Evolutionary conservation across 2,329 filamentous ascomycete genomes (phyloP), one percentile per base, ranked within the genome.

Genomic region (Fonsecaea erecta): DNA sequence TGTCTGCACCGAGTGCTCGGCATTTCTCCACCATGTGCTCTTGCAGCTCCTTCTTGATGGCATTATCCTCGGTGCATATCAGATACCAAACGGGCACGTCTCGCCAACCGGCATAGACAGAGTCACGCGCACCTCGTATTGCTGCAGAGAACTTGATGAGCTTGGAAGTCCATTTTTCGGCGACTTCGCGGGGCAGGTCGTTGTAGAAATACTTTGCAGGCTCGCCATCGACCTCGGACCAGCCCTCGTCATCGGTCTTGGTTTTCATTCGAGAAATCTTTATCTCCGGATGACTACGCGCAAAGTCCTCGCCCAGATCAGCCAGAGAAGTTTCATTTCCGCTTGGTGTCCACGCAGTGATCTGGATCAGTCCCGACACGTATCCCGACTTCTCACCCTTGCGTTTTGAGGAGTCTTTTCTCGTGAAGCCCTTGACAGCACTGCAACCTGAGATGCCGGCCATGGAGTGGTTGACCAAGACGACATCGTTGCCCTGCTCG

Each of bases 51-150:
- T 77, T 71, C 0, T 81, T 79, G 30, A 81, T 65, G 0, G 75
- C 77, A 4, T 67, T 71, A 65, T 85, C 82, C 60, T 80, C 74
- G 0, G 70, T 67, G 0, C 81, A 81, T 0, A 75, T 76, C 1
- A 84, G 70, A 66, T 80, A 83, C 81, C 81, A 83, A 1, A 72
- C 68, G 0, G 81, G 81, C 43, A 82, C 80, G 46, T 83, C 80
- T 64, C 71, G 71, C 82, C 82, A 84, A 0, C 81, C 83, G 0
- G 79, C 74, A 64, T 84, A 82, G 0, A 75, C 66, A 48, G 75
- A 63, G 63, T 84, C 80, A 0, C 77, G 77, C 0, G 79, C 82
- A 34, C 80, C 77, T 2, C 76, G 78, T 11, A 83, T 67, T 54
- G 79, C 81, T 3, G 81, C 70, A 1, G 77, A 77, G 30, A 84